Evolutionary conservation across 441 rosid genomes (phyloP), one percentile per base, ranked within the genome.

Genomic region (Jatropha multifida): DNA sequence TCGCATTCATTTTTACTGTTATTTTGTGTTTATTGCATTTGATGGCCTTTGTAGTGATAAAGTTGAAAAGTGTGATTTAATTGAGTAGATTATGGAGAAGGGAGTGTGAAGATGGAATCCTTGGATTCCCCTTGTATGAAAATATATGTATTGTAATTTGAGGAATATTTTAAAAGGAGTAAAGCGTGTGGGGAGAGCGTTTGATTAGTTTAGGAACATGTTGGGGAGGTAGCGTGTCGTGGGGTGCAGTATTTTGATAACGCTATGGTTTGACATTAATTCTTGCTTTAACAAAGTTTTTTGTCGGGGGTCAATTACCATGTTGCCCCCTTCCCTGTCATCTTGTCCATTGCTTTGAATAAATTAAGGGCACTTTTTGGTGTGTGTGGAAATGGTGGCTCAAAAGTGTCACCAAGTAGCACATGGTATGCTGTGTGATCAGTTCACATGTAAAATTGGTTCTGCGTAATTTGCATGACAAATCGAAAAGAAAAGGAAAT

Each of bases 211-310:
- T 8, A 7, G 23, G 63, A 52, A 38, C 26, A 23, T 68, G 77
- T 44, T 58, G 74, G 59, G 78, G 78, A 67, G 86, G 77, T 86
- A 65, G 85, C 83, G 88, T 86, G 88, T 80, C 61, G 66, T 54
- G 75, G 72, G 83, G 74, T 76, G 74, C 76, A 71, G 68, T 64
- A 42, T 63, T 38, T 70, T 68, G 72, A 63, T 69, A 54, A 23
- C 65, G 75, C 73, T 72, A 74, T 76, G 13, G 74, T 80, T 82
- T 82, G 83, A 73, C 72, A 74, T 80, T 74, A 69, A 64, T 76
- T 49, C 40, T 77, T 56, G 59, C 59, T 76, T 71, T 73, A 73
- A 37, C 71, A 76, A 77, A 75, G 74, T 75, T 68, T 18, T 69
- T 58, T 78, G 85, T 81, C 84, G 81, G 81, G 74, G 27, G n/a